Evolutionary conservation across 495 filamentous ascomycete genomes (phyloP), one percentile per base, ranked within the genome.

Genomic region (Astrocystis sublimbata): DNA sequence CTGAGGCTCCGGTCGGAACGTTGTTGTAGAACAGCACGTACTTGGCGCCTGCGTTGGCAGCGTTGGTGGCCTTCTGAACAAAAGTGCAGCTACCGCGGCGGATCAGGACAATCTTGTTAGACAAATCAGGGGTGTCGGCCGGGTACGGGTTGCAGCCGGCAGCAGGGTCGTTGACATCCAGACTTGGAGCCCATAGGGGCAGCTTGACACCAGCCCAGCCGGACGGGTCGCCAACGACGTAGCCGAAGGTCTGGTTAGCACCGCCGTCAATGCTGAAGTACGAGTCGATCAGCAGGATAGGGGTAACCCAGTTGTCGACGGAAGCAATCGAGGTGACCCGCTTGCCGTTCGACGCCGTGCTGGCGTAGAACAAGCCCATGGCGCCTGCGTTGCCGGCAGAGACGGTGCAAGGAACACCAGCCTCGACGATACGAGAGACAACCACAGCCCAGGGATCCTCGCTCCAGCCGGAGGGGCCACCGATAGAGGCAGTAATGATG

Each of bases 401-500:
- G 24, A 86, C 73, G 21, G 82, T 75, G 64, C 81, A 81, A 2
- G 82, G 81, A 2, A 86, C 78, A 28, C 84, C 84, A 30, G 76
- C 71, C 13, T 79, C 76, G n/a, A 83, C 83, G 58, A 86, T 85
- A 23, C 80, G 76, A 30, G 78, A 78, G 15, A 83, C 80, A 3
- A 77, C 82, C 10, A 76, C 73, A 15, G 80, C 76, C 82, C 83
- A 85, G 6, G 80, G 76, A 43, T 82, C 82, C 64, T 85, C 83
- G 2, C 73, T 72, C 82, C 83, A 86, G 12, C 84, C 84, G 0
- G 75, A 78, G 23, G 82, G 70, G 0, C 78, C 78, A n/a, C 84
- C 84, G 47, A 87, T 80, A 6, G 83, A 85, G 10, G 81, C 81
- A 26, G 84, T 83, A 65, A 87, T 87, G 64, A 87, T 78, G 66